phyloP scores from a whole-genome alignment of 306 rosid genomes.

The Castanopsis chinensis region DNA sequence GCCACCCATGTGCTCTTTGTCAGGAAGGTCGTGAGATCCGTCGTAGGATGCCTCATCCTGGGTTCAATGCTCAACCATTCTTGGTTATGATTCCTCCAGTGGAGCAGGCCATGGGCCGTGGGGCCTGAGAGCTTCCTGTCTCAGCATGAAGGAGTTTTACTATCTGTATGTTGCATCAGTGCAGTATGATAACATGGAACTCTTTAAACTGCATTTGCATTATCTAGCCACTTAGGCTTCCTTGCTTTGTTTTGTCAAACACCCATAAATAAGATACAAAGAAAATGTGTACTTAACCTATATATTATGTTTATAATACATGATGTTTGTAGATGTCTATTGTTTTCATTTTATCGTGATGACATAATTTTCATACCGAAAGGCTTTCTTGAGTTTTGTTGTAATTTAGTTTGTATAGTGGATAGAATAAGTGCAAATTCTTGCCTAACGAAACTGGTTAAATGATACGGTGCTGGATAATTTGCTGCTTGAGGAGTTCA shows the following conservation, averaged over 20 bases:
- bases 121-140: slow-evolving; percentile 34
- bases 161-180: slow-evolving; percentile 9
- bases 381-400: too few relatives aligned
- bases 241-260: neutral
- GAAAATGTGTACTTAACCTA: neutral
- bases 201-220: neutral
- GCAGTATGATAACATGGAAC: neutral
- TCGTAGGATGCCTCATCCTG: slow-evolving; percentile 85
- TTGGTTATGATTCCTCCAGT: slow-evolving; percentile 87
- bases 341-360: neutral
- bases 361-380: too few relatives aligned
- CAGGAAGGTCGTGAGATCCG: slow-evolving; percentile 99
- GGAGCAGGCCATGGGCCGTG: slow-evolving; percentile 85
- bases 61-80: slow-evolving; percentile 71
- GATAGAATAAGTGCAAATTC: too few relatives aligned
- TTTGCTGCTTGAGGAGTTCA: too few relatives aligned
- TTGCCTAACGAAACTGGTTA: too few relatives aligned
- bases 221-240: slow-evolving; percentile 1
- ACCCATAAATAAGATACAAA: slow-evolving; percentile 4
- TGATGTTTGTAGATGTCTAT: slow-evolving; percentile 1
- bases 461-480: too few relatives aligned
- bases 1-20: slow-evolving; percentile 87
- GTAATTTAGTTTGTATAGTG: too few relatives aligned
- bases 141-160: slow-evolving; percentile 8
- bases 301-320: neutral